Evolutionary conservation across 2,329 filamentous ascomycete genomes (phyloP), one percentile per base, ranked within the genome.

Genomic region (Cladosporium sp.): DNA sequence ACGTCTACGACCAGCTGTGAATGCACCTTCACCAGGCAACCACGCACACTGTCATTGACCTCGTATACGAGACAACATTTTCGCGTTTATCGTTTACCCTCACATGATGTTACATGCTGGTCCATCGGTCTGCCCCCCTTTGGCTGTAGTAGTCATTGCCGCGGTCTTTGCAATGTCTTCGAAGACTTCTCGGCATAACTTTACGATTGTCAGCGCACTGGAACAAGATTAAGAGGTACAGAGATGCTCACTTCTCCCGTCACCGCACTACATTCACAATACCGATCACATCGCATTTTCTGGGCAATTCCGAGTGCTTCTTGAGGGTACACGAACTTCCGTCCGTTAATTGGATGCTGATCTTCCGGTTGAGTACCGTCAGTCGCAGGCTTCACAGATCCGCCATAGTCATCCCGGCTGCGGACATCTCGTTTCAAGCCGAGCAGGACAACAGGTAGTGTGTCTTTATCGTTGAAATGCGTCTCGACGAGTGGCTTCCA

Each of bases 211-310:
- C 21, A 28, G 36, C 18, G 24, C 4, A 10, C 34, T 65, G 15
- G 24, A 32, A 41, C 3, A 18, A 21, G 4, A 30, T 12, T 1
- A 14, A 30, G 3, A 11, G 1, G 4, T 18, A 54, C 14, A 41
- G 4, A 12, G 15, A 8, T 24, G 1, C 66, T 59, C 51, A 72
- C 70, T 52, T 76, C 75, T 3, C 87, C 86, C 6, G 86, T 88
- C 47, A 85, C 44, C 49, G 87, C 86, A 68, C 85, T 87, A 69
- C 87, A 89, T 72, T 89, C 87, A 3, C 85, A 87, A 75, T 89
- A 89, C 41, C 81, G 79, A 78, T 89, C 87, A 74, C 84, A 86
- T 28, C 85, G 79, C 77, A 88, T 83, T 70, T 86, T 83, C 70
- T 87, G 85, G 18, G 87, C 86, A 7, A 86, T 70, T 15, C 76